Percentiles rank a stretch among this genome's conserved stretches.
These are phyloP conservation scores for Saturnispora besseyi DNA, from an alignment of 805 yeast species.

Conservation along the genomic window DNA sequence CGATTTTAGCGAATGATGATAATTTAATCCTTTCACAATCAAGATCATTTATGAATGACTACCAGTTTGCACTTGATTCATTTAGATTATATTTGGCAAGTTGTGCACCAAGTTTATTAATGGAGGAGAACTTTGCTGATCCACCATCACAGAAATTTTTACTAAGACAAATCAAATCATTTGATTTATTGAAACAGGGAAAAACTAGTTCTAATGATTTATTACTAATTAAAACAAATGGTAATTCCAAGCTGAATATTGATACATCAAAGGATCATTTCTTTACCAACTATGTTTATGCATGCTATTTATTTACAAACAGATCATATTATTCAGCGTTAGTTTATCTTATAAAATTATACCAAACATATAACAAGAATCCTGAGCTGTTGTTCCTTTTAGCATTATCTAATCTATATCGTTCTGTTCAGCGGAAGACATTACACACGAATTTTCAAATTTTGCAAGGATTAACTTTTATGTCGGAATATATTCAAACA, in stretches of 20 bases:
- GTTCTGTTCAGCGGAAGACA: conserved; percentile 87
- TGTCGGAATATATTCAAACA: conserved; percentile 57
- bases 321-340: conserved; percentile 77
- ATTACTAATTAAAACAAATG: conserved; percentile 71
- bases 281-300: conserved; percentile 56
- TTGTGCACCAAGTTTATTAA: conserved; percentile 19
- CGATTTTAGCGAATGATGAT: conserved; percentile 37
- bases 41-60: conserved; percentile 54
- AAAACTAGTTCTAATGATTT: conserved; percentile 17
- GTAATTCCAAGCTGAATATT: conserved; percentile 44
- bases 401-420: conserved; percentile 76
- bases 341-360: conserved; percentile 66
- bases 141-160: conserved; percentile 86
- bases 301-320: conserved; percentile 70
- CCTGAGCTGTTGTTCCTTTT: conserved; percentile 69
- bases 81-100: conserved; percentile 59
- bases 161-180: conserved; percentile 81
- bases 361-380: conserved; percentile 57
- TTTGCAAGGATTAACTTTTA: conserved; percentile 74
- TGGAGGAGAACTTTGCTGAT: conserved; percentile 41
- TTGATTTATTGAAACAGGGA: conserved; percentile 55
- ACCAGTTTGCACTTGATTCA: conserved; percentile 67
- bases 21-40: conserved; percentile 46
- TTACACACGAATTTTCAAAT: conserved; percentile 80
- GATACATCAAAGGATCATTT: conserved; percentile 49